Evolutionary conservation across 768 basidiomycete genomes (phyloP).

Genomic region (Rossbeevera mucosa): DNA sequence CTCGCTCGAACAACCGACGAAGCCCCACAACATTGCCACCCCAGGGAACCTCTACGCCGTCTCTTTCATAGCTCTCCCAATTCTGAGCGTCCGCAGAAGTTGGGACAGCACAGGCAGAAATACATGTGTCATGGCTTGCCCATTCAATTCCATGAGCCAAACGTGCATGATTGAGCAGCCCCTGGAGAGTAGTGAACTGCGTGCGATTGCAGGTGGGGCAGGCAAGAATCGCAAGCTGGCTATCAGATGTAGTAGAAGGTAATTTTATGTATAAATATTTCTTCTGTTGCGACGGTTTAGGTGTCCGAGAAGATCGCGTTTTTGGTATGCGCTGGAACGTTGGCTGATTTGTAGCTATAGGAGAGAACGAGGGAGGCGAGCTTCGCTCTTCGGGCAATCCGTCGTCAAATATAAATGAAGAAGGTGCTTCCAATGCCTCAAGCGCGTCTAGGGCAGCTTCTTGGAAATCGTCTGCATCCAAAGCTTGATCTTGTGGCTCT

Average conservation of each 20-base stretch:
- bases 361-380: constrained; percentile 21
- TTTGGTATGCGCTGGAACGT: constrained; percentile 18
- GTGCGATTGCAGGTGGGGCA: constrained; percentile 43
- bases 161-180: constrained; percentile 50
- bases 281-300: constrained; percentile 26
- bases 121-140: constrained; percentile 49
- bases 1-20: constrained; percentile 45
- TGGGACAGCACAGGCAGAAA: constrained; percentile 40
- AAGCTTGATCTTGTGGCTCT: constrained; percentile 11
- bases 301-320: constrained; percentile 27
- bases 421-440: constrained; percentile 37
- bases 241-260: constrained; percentile 24
- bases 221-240: constrained; percentile 32
- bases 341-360: constrained; percentile 12
- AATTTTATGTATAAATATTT: constrained; percentile 41
- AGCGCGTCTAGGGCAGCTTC: constrained; percentile 41
- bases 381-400: constrained; percentile 19
- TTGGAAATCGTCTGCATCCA: constrained; percentile 33
- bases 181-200: constrained; percentile 49
- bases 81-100: constrained; percentile 30
- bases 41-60: constrained; percentile 33
- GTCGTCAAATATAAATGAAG: constrained; percentile 34
- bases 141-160: constrained; percentile 45
- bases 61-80: constrained; percentile 37
- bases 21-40: constrained; percentile 41